Percentiles rank a stretch among this genome's conserved stretches.
Evolutionary conservation across 139 green algal species (phyloP).

Genomic region (Diplosphaera chodatii): DNA sequence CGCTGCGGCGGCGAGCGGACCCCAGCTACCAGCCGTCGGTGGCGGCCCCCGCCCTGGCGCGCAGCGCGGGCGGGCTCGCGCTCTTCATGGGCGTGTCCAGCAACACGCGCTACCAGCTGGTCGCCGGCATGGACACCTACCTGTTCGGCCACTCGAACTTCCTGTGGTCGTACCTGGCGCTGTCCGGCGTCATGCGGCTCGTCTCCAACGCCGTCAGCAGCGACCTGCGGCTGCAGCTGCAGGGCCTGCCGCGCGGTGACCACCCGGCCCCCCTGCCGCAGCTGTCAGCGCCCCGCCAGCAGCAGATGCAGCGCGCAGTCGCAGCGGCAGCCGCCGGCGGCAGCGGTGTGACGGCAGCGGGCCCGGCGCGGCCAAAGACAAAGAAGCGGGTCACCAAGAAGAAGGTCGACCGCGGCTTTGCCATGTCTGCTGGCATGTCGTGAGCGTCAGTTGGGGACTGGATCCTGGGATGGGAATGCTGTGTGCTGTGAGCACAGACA

Average conservation of each 20-base stretch:
- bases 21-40: conserved; percentile 66
- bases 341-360: not conserved
- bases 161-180: conserved; percentile 68
- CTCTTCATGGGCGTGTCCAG: conserved; percentile 72
- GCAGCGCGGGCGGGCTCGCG: conserved; percentile 63
- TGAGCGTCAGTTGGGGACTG: no score
- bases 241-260: conserved; percentile 1
- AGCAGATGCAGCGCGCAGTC: not conserved
- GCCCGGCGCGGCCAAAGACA: not conserved
- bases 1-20: conserved; percentile 30
- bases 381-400: conserved; percentile 7
- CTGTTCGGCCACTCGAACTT: conserved; percentile 73
- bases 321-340: not conserved
- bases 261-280: not conserved
- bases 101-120: conserved; percentile 88
- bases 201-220: conserved; percentile 28
- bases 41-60: conserved; percentile 55
- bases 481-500: no score
- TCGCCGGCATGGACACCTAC: conserved; percentile 85
- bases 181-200: conserved; percentile 20
- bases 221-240: conserved; percentile 28
- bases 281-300: not conserved
- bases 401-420: conserved; percentile 9
- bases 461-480: no score
- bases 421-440: conserved; percentile 7